Conservation (phyloP, 352 stramenopile genomes). For the Phytopythium kandeliae region DNA sequence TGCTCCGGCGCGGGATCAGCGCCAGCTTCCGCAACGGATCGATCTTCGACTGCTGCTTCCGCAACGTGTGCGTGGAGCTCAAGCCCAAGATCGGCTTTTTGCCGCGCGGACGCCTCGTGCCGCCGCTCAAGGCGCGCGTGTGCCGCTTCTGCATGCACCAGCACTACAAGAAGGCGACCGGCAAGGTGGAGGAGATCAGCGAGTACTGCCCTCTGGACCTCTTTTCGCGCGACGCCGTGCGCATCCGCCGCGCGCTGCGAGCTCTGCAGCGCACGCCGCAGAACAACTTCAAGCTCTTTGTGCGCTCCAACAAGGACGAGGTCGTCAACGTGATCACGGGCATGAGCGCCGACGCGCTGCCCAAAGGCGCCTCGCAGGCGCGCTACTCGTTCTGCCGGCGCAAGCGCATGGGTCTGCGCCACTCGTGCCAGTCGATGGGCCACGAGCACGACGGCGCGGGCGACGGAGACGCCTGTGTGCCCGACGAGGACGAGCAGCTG, state of each 20-base stretch:
- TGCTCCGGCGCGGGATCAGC: conserved; percentile 5
- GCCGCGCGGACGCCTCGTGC: conserved; percentile 43
- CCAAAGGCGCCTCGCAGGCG: conserved; percentile 56
- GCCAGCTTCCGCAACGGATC: conserved; percentile 36
- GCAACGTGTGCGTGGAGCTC: conserved; percentile 83
- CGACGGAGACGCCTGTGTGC: conserved; percentile 2
- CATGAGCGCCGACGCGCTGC: conserved; percentile 56
- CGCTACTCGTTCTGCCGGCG: conserved; percentile 64
- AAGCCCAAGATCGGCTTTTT: conserved; percentile 87
- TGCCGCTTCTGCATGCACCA: conserved; percentile 90
- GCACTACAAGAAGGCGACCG: conserved; percentile 67
- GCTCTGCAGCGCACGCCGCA: conserved; percentile 77
- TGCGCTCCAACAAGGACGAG: conserved; percentile 70
- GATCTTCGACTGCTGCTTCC: conserved; percentile 83
- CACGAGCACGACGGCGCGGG: conserved; percentile 35
- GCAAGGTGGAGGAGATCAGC: conserved; percentile 79
- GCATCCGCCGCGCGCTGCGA: conserved; percentile 54
- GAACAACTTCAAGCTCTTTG: conserved; percentile 89
- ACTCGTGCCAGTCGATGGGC: conserved; percentile 70
- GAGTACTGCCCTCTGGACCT: conserved; percentile 81
- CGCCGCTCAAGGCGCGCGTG: conserved; percentile 49
- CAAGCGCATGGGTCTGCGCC: conserved; percentile 72
- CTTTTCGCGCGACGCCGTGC: conserved; percentile 57
- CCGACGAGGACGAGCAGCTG: conserved; percentile 24
- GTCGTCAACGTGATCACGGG: conserved; percentile 78